Base-by-base conservation (phyloP, 2,329 filamentous ascomycete species). In the Beauveria caledonica region DNA sequence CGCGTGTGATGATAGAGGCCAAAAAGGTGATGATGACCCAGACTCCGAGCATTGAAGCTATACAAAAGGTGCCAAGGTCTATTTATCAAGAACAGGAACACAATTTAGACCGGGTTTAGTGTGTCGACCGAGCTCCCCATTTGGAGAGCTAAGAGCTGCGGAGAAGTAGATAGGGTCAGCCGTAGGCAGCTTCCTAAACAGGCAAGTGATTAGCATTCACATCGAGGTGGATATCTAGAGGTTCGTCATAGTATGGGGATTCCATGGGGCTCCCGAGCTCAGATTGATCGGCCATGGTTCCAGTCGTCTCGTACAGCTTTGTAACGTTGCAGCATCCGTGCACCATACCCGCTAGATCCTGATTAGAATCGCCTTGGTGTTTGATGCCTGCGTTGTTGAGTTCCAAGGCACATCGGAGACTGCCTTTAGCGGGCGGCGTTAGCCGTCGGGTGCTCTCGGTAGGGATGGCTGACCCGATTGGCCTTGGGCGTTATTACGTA, bases 251-350 rank as follows among this genome's bases (percentile, higher is more conserved):
- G 36, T 45, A 48, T 33, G 48, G 56, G 33, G 48, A 44, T 52
- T 17, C 45, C 13, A 21, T 19, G 39, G 39, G 15, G 7, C 15
- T 42, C 10, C 11, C n/a, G 25, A 36, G 36, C 39, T 39, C 23
- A 45, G 56, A 59, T 59, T 59, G 17, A 45, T 59, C 48, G 25
- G 56, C 40, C 33, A 33, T 45, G 51, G 33, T 23, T n/a, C 39
- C 45, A 36, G 51, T 10, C 13, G 11, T 40, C 17, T 25, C 40
- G 40, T 46, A 53, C 15, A 25, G 27, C 9, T 42, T 58, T 58
- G 60, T 54, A 62, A 62, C 60, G 60, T 62, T 62, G 60, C 60
- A 62, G 5, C 15, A 15, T 42, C 33, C 19, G 36, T 42, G 54
- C 40, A 54, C 33, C 27, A 3, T 17, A 21, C 7, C 46, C 36